Percentiles rank a stretch among this genome's conserved stretches.
phyloP scores from a whole-genome alignment of 75 land plant genomes.

The Selaginella tamariscina region DNA sequence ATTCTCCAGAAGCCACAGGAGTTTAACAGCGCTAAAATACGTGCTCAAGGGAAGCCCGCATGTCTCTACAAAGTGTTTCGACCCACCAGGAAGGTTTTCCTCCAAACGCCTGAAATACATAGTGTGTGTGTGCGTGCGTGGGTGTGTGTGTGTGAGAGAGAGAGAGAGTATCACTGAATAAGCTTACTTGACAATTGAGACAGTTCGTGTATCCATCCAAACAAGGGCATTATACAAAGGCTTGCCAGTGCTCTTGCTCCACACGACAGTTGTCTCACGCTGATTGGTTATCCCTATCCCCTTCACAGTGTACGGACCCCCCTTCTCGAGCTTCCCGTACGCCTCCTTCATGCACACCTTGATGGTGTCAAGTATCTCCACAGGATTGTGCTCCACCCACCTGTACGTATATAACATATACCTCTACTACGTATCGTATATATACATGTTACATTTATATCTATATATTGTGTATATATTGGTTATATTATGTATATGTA shows the following conservation, averaged over 20 bases:
- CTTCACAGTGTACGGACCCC: slow-evolving; percentile 44
- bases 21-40: slow-evolving; percentile 86
- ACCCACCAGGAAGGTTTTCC: slow-evolving; percentile 59
- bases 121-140: too few species aligned
- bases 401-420: too few species aligned
- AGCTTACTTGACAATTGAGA: slow-evolving; percentile 64
- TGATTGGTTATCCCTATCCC: slow-evolving; percentile 95
- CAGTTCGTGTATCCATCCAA: slow-evolving; percentile 95
- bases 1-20: slow-evolving; percentile 81
- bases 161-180: too few species aligned
- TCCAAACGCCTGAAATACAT: slow-evolving; percentile 78
- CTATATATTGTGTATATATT: too few species aligned
- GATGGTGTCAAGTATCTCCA: slow-evolving; percentile 85
- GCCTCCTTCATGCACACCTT: slow-evolving; percentile 61
- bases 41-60: slow-evolving; percentile 90
- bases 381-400: slow-evolving; percentile 99
- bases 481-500: too few species aligned
- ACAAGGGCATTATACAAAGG: slow-evolving; percentile 95
- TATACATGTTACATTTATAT: too few species aligned
- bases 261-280: slow-evolving; percentile 83
- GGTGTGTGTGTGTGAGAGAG: too few species aligned
- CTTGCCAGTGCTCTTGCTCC: slow-evolving; percentile 91
- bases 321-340: slow-evolving; percentile 51
- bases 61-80: slow-evolving; percentile 61
- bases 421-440: too few species aligned